Conservation (phyloP, 305 asterid genomes). For the Petunia hybrid region DNA sequence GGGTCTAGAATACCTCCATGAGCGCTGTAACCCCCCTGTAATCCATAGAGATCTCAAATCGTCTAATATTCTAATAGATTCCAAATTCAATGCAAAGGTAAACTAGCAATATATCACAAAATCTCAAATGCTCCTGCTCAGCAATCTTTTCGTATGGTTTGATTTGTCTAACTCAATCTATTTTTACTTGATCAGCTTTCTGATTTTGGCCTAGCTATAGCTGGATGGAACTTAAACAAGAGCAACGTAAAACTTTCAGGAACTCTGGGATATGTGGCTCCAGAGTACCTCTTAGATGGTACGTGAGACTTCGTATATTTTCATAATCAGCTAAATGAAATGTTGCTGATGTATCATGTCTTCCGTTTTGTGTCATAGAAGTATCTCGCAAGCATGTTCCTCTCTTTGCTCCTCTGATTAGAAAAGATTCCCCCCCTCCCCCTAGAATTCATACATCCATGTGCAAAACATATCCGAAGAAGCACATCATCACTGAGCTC, state of each 20-base stretch:
- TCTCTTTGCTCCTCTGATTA: background rate
- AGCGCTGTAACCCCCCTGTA: conserved; percentile 83
- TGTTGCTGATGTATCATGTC: background rate
- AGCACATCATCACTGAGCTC: conserved; percentile 18
- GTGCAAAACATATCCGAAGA: conserved; percentile 4
- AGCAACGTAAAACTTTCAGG: conserved; percentile 74
- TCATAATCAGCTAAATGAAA: conserved; percentile 11
- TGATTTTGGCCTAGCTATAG: conserved; percentile 84
- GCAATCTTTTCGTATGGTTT: background rate
- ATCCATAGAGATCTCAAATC: conserved; percentile 92
- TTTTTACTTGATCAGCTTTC: conserved; percentile 62
- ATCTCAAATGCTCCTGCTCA: conserved; percentile 23
- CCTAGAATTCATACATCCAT: conserved; percentile 4
- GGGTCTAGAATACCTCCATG: conserved; percentile 90
- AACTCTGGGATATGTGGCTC: conserved; percentile 90
- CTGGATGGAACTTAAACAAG: conserved; percentile 62
- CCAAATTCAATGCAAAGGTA: conserved; percentile 88
- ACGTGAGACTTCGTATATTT: conserved; percentile 34
- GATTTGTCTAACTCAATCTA: conserved; percentile 5
- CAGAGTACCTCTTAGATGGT: conserved; percentile 90
- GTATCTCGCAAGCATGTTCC: background rate
- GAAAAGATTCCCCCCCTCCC: background rate
- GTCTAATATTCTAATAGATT: conserved; percentile 82
- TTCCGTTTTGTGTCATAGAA: conserved; percentile 11
- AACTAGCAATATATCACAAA: background rate